Base-by-base conservation (phyloP, 805 yeast genomes). In the Saccharomycopsis sp. region DNA sequence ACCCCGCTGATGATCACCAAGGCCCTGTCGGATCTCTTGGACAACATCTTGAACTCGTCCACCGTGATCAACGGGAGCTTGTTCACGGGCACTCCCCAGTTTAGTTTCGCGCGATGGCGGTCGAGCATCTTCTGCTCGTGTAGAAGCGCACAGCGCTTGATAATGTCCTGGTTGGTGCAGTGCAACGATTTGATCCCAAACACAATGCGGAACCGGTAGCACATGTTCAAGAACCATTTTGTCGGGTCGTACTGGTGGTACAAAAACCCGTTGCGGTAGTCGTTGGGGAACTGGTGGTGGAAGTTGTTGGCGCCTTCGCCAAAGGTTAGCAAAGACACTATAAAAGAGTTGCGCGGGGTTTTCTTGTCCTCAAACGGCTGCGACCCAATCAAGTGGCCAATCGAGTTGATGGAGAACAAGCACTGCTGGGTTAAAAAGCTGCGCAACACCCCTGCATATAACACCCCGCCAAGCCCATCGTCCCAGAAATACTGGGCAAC, bases 1-100 rank as follows among this genome's bases (percentile, higher is more conserved):
- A 89, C 85, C 27, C 94, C 94, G 33, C 84, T 83, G 36, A 88
- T 85, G 10, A 86, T 84, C 21, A 86, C 85, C 48, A 86, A 70
- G 22, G 80, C 77, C 35, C 77, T 58, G 55, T 65, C 58, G 48
- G 68, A 67, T 36, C 59, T 67, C 20, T 50, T 50, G 2, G 64
- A 62, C 5, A 45, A 16, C 33, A 48, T 49, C 48, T 57, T 60
- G 59, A 73, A 75, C 48, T 72, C 77, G 36, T 69, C 74, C 35
- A 68, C 68, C 42, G 75, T 71, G 49, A 75, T 57, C 16, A 44
- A 58, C 0, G 97, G 96, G 12, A 88, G 66, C 57, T 78, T 80
- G 49, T 87, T 89, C 40, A 89, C 80, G 3, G 96, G 94, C 2
- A 88, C 82, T 16, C 96, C 96, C 96, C 96, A 88, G 63, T 84